A percentile compares a stretch with the other conserved stretches of the same genome.
These are phyloP conservation scores for Torulaspora franciscae DNA, from an alignment of 805 yeast genomes.

Conservation along the genomic window DNA sequence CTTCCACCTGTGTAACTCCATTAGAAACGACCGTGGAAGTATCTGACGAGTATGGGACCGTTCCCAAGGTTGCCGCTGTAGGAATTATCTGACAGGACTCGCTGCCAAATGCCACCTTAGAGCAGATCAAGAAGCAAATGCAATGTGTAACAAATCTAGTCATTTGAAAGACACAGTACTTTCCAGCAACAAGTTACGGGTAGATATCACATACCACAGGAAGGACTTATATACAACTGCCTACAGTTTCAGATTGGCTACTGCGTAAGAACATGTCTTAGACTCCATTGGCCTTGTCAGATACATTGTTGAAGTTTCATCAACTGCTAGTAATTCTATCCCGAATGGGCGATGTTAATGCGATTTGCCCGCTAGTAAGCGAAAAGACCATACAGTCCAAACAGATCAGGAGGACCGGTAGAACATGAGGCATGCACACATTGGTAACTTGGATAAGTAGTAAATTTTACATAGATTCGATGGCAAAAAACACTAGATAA, in stretches of 20 bases:
- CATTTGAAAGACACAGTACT: background rate
- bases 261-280: too few species aligned
- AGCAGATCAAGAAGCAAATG: background rate
- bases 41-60: slow-evolving; percentile 25
- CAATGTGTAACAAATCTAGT: background rate
- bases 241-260: background rate
- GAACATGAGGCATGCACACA: background rate
- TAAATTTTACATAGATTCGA: slow-evolving; percentile 10
- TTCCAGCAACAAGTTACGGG: background rate
- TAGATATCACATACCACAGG: background rate
- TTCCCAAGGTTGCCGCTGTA: slow-evolving; percentile 20
- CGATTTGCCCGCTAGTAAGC: background rate
- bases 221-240: background rate
- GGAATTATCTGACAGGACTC: slow-evolving; percentile 23
- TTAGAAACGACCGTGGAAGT: slow-evolving; percentile 17
- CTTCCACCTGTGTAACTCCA: slow-evolving; percentile 19
- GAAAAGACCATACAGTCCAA: background rate
- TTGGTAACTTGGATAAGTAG: slow-evolving; percentile 6
- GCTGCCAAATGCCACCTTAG: background rate
- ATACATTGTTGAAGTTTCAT: background rate
- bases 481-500: slow-evolving; percentile 7
- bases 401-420: background rate
- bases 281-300: too few species aligned
- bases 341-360: slow-evolving; percentile 5
- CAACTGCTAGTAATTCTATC: background rate